These are phyloP conservation scores for Triadica sebifera DNA, from an alignment of 345 rosid species.

Conservation along the genomic window DNA sequence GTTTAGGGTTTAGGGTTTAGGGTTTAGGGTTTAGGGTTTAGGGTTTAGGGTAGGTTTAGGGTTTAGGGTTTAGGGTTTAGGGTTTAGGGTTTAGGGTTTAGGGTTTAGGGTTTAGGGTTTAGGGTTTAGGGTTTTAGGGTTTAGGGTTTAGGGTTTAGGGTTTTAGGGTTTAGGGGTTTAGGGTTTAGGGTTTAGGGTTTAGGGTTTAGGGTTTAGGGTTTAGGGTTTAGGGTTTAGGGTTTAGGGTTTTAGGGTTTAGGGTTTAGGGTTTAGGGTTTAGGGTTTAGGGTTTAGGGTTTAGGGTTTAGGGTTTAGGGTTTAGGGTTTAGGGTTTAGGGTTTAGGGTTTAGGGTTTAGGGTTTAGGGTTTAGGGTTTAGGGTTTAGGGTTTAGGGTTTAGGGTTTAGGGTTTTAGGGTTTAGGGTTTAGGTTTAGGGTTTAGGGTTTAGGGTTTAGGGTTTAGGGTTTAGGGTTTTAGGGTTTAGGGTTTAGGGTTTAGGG, in stretches of 20 bases:
- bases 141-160: neutral
- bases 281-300: neutral
- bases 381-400: conserved; percentile 4
- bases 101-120: conserved; percentile 1
- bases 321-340: conserved; percentile 13
- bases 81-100: conserved; percentile 2
- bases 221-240: conserved; percentile 11
- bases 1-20: conserved; percentile 3
- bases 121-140: neutral
- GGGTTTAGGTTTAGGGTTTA: neutral
- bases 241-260: conserved; percentile 1
- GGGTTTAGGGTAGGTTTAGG: conserved; percentile 1
- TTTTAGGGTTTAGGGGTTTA: neutral
- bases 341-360: conserved; percentile 10
- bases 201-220: conserved; percentile 8
- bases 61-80: conserved; percentile 12
- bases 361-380: conserved; percentile 13
- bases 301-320: conserved; percentile 11
- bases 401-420: conserved; percentile 12
- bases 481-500: conserved; percentile 13
- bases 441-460: neutral
- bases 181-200: conserved; percentile 2
- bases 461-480: neutral
- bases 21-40: conserved; percentile 3
- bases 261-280: too few species aligned